Base-by-base conservation (phyloP, 139 green algal species). In the Coelastrella sp. region DNA sequence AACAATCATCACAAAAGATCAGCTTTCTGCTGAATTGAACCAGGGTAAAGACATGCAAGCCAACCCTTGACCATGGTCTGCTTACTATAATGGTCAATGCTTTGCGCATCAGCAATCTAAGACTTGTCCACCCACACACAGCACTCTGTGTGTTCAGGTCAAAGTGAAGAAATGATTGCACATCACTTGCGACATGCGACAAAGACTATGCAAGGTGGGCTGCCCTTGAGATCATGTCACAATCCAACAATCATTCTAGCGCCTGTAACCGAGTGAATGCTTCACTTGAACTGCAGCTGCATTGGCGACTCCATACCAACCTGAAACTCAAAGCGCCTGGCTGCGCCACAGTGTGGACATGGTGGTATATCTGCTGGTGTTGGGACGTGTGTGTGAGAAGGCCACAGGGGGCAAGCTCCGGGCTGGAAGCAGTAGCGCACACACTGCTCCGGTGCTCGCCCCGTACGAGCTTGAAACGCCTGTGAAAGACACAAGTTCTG, bases 381-480 rank as follows among this genome's bases (percentile, higher is more conserved):
- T 1, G 92, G 91, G 11, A 83, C 40, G 57, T 74, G 51, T 27
- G 69, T 63, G 2, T 81, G 68, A 48, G 85, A 89, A 9, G 93
- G 93, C 92, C 92, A 96, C 85, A 96, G 91, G n/a, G 94, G 92
- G 35, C 57, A 13, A 0, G 91, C 93, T 0, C 83, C 90, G 8
- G 87, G 73, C 60, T 95, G 80, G 53, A 93, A 94, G 89, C 93
- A 96, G 89, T 98, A 98, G 9, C 95, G 91, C 69, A 98, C 76
- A 40, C 90, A 88, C 87, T 96, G 92, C 32, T 88, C 79, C 2
- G 91, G 91, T 0, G 89, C 87, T n/a, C 30, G 59, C 2, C 76
- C 71, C 13, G 89, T 66, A 4, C 86, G 78, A 3, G 86, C 87
- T 48, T 94, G 91, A 64, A 94, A 94, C 32, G 89, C 87, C 89